Base-by-base conservation (phyloP, 306 rosid species). In the Morella rubra region DNA sequence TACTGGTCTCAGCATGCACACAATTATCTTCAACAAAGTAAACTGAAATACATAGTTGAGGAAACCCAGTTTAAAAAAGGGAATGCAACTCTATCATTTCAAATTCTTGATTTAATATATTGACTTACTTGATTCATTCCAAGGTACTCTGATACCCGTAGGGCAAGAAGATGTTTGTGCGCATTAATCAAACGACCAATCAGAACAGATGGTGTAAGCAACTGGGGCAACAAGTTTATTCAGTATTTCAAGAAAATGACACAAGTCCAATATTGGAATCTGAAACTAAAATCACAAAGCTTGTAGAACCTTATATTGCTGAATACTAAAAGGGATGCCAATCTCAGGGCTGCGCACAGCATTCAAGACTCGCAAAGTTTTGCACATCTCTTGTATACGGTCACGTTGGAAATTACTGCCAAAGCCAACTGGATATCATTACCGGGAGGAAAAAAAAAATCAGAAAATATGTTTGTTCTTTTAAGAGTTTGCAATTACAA, bases 371-470 rank as follows among this genome's bases (percentile, higher is more conserved):
- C 98, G 95, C 79, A 92, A 84, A 81, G 85, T 85, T 88, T 90
- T 95, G 85, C 93, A 86, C 96, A 89, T 92, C 86, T 92, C 98
- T 89, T 91, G 98, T 84, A 95, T 95, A 71, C 89, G 97, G 76
- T 95, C 96, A 69, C 97, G 97, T 80, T 89, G 93, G 87, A 95
- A 95, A 90, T 92, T 92, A 90, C 98, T 95, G 98, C 90, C 98
- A 92, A 95, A 95, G 96, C 92, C 97, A 95, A 92, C 97, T 92
- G 97, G 97, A 84, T 89, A 89, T 95, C 92, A 95, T 90, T 95
- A 95, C 84, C 89, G 88, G 85, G 91, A 93, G 74, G 84, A 82
- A 51, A 83, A n/a, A 76, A 83, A 90, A 83, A 90, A 87, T 89
- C 87, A 87, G 86, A 86, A 77, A 89, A 81, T 74, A 84, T 80